Base-by-base conservation (phyloP, 352 stramenopile genomes). In the Phytophthora nicotianae region DNA sequence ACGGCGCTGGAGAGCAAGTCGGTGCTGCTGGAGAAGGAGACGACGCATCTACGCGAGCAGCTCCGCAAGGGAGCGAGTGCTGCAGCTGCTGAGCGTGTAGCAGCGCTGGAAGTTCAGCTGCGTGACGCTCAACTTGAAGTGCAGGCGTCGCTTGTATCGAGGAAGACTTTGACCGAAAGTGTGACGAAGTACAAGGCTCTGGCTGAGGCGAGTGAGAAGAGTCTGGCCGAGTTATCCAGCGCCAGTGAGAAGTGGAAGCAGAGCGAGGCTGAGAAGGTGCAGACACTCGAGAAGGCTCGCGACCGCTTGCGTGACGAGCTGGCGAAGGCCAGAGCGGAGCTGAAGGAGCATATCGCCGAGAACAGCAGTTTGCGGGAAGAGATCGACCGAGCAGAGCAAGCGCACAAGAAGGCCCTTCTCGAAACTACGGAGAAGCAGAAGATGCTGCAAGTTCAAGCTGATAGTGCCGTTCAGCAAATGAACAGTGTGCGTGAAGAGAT, bases 191-290 rank as follows among this genome's bases (percentile, higher is more conserved):
- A 91, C 68, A 93, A 91, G 54, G 74, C 75, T 32, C 72, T 93
- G 57, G 81, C 84, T 48, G 83, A 90, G 73, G 84, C 80, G 11
- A 88, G 87, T 41, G 80, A 93, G 23, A 90, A 88, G 63, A 89
- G 68, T 51, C 24, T 93, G 23, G 52, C 65, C 0, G 84, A 88
- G 37, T 56, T 93, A 20, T 91, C 84, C 19, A 64, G 26, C 24
- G 83, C 82, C 8, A 91, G 77, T 45, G 72, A 87, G 29, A 75
- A 78, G 57, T 90, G 82, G 80, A 89, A 90, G 48, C 50, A 71
- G 35, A 70, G 43, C 5, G 72, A 90, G 27, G 68, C 79, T 3
- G 70, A 73, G 11, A 88, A 89, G 64, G 38, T 90, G 10, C 48
- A 79, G n/a, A 54, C 32, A 4, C 56, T 85, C 3, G 63, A 81